Evolutionary conservation across 768 basidiomycete species (phyloP).

Genomic region (Lactarius hengduanensis): DNA sequence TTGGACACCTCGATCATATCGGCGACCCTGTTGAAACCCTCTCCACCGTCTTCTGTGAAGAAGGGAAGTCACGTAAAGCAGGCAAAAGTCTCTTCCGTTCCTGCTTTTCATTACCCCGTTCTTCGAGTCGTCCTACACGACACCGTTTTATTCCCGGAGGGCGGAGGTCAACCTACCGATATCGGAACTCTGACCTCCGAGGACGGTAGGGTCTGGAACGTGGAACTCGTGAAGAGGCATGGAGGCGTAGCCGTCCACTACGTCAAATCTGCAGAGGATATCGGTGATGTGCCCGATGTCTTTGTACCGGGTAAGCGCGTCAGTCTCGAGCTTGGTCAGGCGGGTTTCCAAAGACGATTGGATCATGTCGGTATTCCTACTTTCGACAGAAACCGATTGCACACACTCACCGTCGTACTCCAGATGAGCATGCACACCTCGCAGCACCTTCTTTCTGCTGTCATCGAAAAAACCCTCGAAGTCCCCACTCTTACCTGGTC

Average conservation of each 20-base stretch:
- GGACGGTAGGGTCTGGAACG: conserved; percentile 52
- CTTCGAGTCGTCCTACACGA: conserved; percentile 72
- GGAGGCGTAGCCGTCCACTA: conserved; percentile 78
- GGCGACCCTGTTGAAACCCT: conserved; percentile 47
- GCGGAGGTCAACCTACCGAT: conserved; percentile 80
- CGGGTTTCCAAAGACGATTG: conserved; percentile 62
- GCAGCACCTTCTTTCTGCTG: conserved; percentile 78
- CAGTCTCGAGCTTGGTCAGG: conserved; percentile 51
- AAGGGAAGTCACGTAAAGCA: conserved; percentile 51
- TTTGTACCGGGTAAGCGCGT: conserved; percentile 55
- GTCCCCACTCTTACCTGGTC: conserved; percentile 82
- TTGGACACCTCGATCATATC: conserved; percentile 58
- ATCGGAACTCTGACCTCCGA: conserved; percentile 52
- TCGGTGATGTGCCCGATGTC: conserved; percentile 44
- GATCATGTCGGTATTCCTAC: conserved; percentile 58
- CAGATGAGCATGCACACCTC: conserved; percentile 86
- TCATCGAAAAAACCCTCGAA: conserved; percentile 62
- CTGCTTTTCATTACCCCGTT: conserved; percentile 46
- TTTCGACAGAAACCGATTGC: not conserved
- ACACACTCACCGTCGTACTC: conserved; percentile 1
- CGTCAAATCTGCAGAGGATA: conserved; percentile 45
- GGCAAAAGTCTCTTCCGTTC: conserved; percentile 51
- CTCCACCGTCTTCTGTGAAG: conserved; percentile 38
- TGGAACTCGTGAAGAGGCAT: conserved; percentile 64
- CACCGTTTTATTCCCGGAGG: conserved; percentile 80